Percentiles rank a stretch among this genome's conserved stretches.
Conservation (phyloP, 306 rosid species). For the Luffa acutangula region DNA sequence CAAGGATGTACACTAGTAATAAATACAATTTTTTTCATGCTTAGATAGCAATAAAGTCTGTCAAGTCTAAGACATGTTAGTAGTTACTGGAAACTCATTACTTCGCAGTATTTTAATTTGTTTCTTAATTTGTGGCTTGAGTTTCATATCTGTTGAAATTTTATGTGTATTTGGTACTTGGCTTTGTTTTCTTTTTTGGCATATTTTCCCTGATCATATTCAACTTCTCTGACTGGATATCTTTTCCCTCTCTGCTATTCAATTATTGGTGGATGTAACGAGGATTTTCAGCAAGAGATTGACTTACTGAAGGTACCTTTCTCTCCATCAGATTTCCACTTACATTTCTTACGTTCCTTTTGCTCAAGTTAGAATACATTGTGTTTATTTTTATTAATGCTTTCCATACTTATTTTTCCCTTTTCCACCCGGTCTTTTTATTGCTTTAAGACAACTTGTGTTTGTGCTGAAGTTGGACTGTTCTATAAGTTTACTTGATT, state of each 20-base stretch:
- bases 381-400: conserved; percentile 2
- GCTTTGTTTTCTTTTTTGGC: background rate
- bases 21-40: background rate
- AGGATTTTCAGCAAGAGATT: conserved; percentile 78
- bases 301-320: conserved; percentile 81
- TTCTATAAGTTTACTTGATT: background rate
- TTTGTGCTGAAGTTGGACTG: background rate
- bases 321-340: conserved; percentile 8
- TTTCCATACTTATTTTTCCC: background rate
- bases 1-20: background rate
- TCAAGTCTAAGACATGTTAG: background rate
- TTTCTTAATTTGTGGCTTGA: background rate
- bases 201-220: background rate
- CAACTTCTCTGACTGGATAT: background rate
- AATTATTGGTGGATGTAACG: conserved; percentile 23
- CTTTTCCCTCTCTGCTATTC: conserved; percentile 22
- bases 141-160: background rate
- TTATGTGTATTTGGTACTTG: background rate
- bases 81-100: background rate
- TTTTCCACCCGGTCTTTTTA: background rate
- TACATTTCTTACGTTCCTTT: background rate
- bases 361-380: background rate
- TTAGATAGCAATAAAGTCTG: background rate
- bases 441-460: background rate
- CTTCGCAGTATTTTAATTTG: background rate